These are phyloP conservation scores for Anacardium occidentale DNA, from an alignment of 345 rosid genomes.

Conservation along the genomic window DNA sequence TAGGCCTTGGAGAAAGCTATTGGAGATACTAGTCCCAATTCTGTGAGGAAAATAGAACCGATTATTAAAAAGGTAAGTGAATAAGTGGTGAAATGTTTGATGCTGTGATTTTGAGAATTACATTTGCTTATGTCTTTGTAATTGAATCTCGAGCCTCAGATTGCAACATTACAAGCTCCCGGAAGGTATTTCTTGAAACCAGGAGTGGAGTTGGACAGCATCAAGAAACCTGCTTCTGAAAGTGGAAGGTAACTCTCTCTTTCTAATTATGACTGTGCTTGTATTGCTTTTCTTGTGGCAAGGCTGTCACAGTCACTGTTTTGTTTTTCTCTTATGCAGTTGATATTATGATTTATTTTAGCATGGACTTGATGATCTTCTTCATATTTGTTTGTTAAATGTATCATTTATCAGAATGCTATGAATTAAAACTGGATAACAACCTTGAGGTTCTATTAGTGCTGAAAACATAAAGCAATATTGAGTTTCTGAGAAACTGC, in stretches of 20 bases:
- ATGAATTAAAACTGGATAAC: background rate
- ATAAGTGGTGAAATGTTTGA: constrained; percentile 44
- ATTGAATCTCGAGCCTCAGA: constrained; percentile 52
- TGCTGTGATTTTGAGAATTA: constrained; percentile 23
- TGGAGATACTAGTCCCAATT: constrained; percentile 59
- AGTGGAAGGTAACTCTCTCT: constrained; percentile 62
- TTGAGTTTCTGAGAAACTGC: background rate
- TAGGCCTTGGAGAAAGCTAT: constrained; percentile 86
- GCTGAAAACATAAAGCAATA: background rate
- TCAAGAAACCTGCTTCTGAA: constrained; percentile 58
- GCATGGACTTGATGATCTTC: background rate
- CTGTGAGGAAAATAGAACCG: constrained; percentile 66
- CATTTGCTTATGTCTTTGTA: constrained; percentile 26
- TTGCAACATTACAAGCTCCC: constrained; percentile 77
- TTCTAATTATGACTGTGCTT: constrained; percentile 17
- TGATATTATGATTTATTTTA: background rate
- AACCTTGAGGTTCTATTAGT: too few relatives aligned
- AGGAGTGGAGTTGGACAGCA: constrained; percentile 59
- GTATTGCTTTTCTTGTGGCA: constrained; percentile 3
- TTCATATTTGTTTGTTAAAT: background rate
- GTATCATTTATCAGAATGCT: background rate
- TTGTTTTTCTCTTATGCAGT: constrained; percentile 1
- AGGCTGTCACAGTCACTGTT: background rate
- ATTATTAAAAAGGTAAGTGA: constrained; percentile 64
- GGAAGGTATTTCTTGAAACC: constrained; percentile 78